Evolutionary conservation across 1,284 basidiomycete species (phyloP), one percentile per base, ranked within the genome.

Genomic region (Mycena citricolor): DNA sequence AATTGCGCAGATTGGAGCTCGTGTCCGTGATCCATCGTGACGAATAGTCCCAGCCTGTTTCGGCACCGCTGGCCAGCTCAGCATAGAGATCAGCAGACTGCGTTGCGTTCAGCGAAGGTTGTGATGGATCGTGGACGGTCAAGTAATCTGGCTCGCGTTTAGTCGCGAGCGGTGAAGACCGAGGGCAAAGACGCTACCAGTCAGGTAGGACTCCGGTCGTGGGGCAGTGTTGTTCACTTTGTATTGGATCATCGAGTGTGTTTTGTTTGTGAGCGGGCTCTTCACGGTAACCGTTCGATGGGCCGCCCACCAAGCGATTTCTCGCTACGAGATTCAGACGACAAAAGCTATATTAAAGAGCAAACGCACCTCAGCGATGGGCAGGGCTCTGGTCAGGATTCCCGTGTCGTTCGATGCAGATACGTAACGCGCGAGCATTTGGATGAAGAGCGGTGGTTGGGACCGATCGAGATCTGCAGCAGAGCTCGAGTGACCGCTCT

Each of bases 1-100:
- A 67, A 16, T 81, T 77, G 13, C 86, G 74, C 39, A 94, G 69
- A 6, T 81, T 79, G 3, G 77, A 73, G 54, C 66, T 72, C 79
- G 25, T 83, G 39, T 42, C 50, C 51, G 36, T 45, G 44, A 72
- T 68, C 67, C 69, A 76, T 8, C 74, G 62, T 25, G 63, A 56
- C 21, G 67, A 70, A 43, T 71, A 75, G 54, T 75, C 74, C 73
- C 73, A 76, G 25, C 83, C 92, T 10, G 77, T 80, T 69, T 97
- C 93, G 1, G 92, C 94, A 32, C 90, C 93, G 38, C 76, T 77
- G 0, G 94, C 93, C 16, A 97, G 76, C 61, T 95, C 86, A n/a
- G 87, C 77, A 58, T 94, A 97, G n/a, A 97, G 62, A 3, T 73
- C 77, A 0, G 75, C 73, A 36, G 77, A 73, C 58, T 85, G 65